Percentiles rank a stretch among this genome's conserved stretches.
Evolutionary conservation across 2,329 filamentous ascomycete species (phyloP).

Genomic region (Ophiocordyceps camponoti-leonardi): DNA sequence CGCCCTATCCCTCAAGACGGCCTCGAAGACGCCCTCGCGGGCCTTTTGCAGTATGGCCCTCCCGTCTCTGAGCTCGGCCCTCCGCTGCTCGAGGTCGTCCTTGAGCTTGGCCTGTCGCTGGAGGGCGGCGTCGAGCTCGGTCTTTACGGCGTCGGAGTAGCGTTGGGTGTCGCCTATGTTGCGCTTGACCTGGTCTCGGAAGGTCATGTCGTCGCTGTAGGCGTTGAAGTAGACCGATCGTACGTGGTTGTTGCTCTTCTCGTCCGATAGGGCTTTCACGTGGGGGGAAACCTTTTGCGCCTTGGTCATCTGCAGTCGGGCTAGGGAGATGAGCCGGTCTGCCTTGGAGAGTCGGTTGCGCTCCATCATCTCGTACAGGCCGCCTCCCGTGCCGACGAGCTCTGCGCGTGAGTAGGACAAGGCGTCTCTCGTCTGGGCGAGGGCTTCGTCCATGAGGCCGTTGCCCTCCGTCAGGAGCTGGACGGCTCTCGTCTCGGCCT

Average conservation of each 20-base stretch:
- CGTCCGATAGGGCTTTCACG: constrained; percentile 23
- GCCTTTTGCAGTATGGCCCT: constrained; percentile 22
- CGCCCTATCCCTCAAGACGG: background rate
- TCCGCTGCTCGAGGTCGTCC: constrained; percentile 13
- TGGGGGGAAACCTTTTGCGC: constrained; percentile 21
- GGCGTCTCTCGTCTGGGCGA: constrained; percentile 23
- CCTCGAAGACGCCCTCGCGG: constrained; percentile 20
- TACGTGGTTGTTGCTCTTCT: constrained; percentile 26
- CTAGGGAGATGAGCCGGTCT: constrained; percentile 23
- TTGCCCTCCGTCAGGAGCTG: constrained; percentile 21
- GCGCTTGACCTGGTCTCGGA: constrained; percentile 32
- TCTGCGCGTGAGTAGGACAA: constrained; percentile 23
- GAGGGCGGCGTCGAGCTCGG: constrained; percentile 15
- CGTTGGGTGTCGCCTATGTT: constrained; percentile 19
- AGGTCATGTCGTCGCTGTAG: constrained; percentile 32
- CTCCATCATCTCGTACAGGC: constrained; percentile 34
- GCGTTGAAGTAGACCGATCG: constrained; percentile 38
- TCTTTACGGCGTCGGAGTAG: constrained; percentile 14
- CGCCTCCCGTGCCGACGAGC: constrained; percentile 30
- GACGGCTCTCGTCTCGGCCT: constrained; percentile 23
- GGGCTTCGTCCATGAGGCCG: constrained; percentile 15
- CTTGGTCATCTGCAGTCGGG: constrained; percentile 20
- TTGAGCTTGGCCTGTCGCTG: constrained; percentile 11
- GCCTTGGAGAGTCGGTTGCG: constrained; percentile 30
- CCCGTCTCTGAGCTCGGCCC: constrained; percentile 14